Percentiles rank a stretch among this genome's conserved stretches.
phyloP scores from a whole-genome alignment of 1,284 basidiomycete species.

The Leccinum solheimii region DNA sequence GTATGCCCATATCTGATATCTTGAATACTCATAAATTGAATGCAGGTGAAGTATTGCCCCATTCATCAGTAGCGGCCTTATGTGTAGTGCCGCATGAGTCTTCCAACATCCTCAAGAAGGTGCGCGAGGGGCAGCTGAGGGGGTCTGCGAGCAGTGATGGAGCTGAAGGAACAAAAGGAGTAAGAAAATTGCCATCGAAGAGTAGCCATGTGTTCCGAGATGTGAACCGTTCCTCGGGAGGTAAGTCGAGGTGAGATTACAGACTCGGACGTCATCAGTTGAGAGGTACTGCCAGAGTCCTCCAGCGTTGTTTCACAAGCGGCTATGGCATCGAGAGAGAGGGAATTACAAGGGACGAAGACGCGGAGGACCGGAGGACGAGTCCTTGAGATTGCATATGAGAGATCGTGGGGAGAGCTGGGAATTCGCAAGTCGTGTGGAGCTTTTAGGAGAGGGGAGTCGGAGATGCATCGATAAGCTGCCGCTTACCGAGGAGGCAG shows the following conservation, averaged over 20 bases:
- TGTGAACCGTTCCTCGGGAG: slow-evolving; percentile 18
- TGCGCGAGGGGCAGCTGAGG: slow-evolving; percentile 58
- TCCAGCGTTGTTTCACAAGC: slow-evolving; percentile 58
- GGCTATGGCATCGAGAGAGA: slow-evolving; percentile 50
- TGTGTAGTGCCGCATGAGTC: too few species aligned
- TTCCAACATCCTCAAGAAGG: too few species aligned
- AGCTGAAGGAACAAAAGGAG: slow-evolving; percentile 55
- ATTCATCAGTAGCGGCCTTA: too few species aligned
- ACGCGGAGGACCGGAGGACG: slow-evolving; percentile 57
- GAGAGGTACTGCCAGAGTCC: slow-evolving; percentile 72
- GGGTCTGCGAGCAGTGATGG: slow-evolving; percentile 54
- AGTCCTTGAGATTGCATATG: slow-evolving; percentile 55
- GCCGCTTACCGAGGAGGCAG: slow-evolving; percentile 41
- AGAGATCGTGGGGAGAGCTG: slow-evolving; percentile 61
- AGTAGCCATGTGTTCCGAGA: slow-evolving; percentile 57
- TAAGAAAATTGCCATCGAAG: slow-evolving; percentile 59
- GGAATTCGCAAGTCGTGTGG: slow-evolving; percentile 6
- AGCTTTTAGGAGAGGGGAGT: slow-evolving; percentile 27
- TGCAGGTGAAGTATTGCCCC: too few species aligned
- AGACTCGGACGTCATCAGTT: slow-evolving; percentile 65
- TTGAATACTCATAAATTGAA: too few species aligned
- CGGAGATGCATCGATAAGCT: slow-evolving; percentile 29
- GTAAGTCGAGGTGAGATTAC: slow-evolving; percentile 44
- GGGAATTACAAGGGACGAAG: slow-evolving; percentile 64
- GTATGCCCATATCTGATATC: too few species aligned